These are phyloP conservation scores for Asterophora parasitica DNA, from an alignment of 768 basidiomycete genomes.

Conservation along the genomic window DNA sequence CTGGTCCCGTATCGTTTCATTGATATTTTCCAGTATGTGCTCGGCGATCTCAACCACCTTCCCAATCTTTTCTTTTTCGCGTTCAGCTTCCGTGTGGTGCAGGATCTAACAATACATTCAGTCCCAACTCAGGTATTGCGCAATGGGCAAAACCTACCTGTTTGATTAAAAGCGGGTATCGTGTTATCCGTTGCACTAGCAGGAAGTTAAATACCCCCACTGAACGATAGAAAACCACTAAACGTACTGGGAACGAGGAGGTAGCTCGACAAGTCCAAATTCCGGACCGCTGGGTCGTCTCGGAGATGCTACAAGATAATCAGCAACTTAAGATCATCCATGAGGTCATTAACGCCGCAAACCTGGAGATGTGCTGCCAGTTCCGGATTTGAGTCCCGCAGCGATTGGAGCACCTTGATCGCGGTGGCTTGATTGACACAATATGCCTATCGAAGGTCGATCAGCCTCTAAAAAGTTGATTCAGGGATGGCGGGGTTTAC, in stretches of 20 bases:
- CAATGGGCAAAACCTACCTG: slow-evolving; percentile 40
- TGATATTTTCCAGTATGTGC: slow-evolving; percentile 71
- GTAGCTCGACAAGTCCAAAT: slow-evolving; percentile 87
- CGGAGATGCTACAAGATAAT: slow-evolving; percentile 51
- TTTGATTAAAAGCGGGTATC: slow-evolving; percentile 87
- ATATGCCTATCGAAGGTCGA: slow-evolving; percentile 56
- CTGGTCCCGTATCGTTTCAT: slow-evolving; percentile 82
- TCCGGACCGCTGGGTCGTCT: slow-evolving; percentile 72
- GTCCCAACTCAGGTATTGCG: neutral
- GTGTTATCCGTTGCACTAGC: slow-evolving; percentile 90
- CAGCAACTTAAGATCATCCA: neutral
- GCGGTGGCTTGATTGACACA: slow-evolving; percentile 85
- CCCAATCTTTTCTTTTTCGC: slow-evolving; percentile 54
- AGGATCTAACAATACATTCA: slow-evolving; percentile 48
- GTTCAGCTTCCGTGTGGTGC: slow-evolving; percentile 67
- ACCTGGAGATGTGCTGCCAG: slow-evolving; percentile 69
- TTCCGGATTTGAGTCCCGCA: slow-evolving; percentile 63
- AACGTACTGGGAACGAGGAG: slow-evolving; percentile 83
- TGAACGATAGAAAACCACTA: neutral
- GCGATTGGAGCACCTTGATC: slow-evolving; percentile 68
- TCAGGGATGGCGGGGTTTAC: slow-evolving; percentile 32
- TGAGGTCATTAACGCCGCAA: slow-evolving; percentile 1
- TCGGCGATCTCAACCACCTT: slow-evolving; percentile 62
- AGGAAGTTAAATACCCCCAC: slow-evolving; percentile 1
- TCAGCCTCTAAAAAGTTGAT: neutral